A percentile compares a stretch with the other conserved stretches of the same genome.
Conservation (phyloP, 2,329 filamentous ascomycete species). For the Coniochaeta ligniaria region DNA sequence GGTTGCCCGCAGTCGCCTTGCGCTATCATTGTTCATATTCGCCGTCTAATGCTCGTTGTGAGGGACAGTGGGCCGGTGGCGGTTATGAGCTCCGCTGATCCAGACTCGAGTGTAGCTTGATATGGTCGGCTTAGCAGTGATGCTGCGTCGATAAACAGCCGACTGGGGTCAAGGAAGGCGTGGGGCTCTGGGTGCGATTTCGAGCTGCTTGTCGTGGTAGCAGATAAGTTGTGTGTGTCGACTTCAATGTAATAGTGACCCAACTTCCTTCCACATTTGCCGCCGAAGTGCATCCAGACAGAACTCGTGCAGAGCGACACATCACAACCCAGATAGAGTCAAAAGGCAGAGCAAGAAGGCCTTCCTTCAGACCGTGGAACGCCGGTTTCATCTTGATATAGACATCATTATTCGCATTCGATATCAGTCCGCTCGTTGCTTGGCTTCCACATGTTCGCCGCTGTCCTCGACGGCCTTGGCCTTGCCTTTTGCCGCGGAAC, state of each 20-base stretch:
- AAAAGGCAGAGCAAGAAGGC: no score
- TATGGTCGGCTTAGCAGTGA: not conserved
- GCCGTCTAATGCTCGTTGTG: not conserved
- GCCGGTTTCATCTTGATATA: not conserved
- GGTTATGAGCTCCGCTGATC: not conserved
- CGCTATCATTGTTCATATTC: not conserved
- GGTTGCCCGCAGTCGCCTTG: no score
- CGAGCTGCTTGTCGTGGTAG: not conserved
- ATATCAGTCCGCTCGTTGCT: constrained; percentile 21
- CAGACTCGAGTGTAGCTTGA: not conserved
- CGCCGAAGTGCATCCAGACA: not conserved
- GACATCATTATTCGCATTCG: not conserved
- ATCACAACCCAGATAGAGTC: not conserved
- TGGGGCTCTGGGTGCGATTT: no score
- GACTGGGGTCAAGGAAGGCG: not conserved
- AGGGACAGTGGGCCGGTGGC: not conserved
- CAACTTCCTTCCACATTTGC: not conserved
- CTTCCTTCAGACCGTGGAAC: no score
- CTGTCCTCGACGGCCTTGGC: constrained; percentile 3
- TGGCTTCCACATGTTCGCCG: constrained; percentile 9
- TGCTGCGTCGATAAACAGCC: not conserved
- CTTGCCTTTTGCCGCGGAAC: constrained; percentile 3
- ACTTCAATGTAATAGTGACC: not conserved
- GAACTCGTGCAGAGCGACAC: not conserved
- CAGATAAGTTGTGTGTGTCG: not conserved